These are phyloP conservation scores for Tricladium varicosporioides DNA, from an alignment of 2,329 filamentous ascomycete species.

Conservation along the genomic window DNA sequence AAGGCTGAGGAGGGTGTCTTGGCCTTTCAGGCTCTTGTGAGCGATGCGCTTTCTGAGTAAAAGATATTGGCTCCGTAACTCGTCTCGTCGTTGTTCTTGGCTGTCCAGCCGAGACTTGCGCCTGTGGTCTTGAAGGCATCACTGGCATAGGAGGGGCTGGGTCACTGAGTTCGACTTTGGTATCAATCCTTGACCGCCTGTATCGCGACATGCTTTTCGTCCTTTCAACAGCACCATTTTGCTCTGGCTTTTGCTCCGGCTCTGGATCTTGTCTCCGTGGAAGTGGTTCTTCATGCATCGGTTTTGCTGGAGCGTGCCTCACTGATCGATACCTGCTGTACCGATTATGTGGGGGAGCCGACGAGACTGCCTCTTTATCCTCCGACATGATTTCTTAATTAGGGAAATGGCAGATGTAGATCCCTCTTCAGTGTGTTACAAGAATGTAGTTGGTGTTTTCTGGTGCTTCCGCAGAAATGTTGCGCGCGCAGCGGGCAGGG, in stretches of 20 bases:
- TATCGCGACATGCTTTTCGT: slow-evolving; percentile 40
- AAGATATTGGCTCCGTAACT: slow-evolving; percentile 20
- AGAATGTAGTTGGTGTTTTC: neutral
- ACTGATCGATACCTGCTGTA: slow-evolving; percentile 59
- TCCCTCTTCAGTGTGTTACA: neutral
- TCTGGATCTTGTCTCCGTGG: neutral
- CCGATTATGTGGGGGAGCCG: slow-evolving; percentile 35
- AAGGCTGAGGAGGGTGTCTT: no score
- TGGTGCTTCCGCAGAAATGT: neutral
- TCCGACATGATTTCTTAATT: slow-evolving; percentile 19
- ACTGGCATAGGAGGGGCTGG: slow-evolving; percentile 11
- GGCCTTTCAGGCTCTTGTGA: no score
- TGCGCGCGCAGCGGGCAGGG: neutral
- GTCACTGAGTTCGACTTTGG: slow-evolving; percentile 6
- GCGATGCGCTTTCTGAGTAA: neutral
- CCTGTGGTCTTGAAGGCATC: slow-evolving; percentile 9
- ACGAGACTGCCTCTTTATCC: slow-evolving; percentile 16
- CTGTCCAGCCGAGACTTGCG: neutral
- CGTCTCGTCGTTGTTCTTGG: slow-evolving; percentile 11
- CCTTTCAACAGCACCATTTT: slow-evolving; percentile 30
- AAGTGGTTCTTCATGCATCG: neutral
- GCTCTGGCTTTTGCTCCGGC: slow-evolving; percentile 33
- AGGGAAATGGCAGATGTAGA: neutral
- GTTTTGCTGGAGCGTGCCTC: slow-evolving; percentile 38
- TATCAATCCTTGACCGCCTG: slow-evolving; percentile 25